Conservation (phyloP, 106 monocot species). For the Iris macrosiphon region DNA sequence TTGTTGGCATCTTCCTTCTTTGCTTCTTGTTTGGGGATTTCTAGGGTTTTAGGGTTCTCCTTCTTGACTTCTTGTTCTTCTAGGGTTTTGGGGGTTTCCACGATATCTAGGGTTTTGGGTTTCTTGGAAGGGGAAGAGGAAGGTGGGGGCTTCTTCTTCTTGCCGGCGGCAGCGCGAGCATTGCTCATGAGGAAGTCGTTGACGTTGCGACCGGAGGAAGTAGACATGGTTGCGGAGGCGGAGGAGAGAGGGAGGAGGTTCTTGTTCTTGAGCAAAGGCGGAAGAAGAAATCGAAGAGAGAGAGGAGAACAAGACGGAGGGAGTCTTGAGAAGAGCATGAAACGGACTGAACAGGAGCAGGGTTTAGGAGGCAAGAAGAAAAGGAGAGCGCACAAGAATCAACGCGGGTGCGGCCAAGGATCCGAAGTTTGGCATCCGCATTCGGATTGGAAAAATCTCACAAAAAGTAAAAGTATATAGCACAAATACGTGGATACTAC, state of each 20-base stretch:
- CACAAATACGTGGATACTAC: no score
- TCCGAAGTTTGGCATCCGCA: no score
- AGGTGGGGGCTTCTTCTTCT: slow-evolving; percentile 17
- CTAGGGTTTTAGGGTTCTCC: slow-evolving; percentile 39
- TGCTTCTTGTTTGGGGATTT: not conserved
- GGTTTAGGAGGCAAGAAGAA: not conserved
- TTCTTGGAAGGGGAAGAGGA: not conserved
- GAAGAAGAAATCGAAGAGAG: not conserved
- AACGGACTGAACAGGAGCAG: not conserved
- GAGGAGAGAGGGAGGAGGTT: not conserved
- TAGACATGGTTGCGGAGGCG: slow-evolving; percentile 23
- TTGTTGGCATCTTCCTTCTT: no score
- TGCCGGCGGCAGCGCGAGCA: slow-evolving; percentile 65
- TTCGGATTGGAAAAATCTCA: no score
- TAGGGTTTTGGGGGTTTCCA: slow-evolving; percentile 7
- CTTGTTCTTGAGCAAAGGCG: no score
- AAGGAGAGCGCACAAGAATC: no score
- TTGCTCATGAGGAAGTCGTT: slow-evolving; percentile 79
- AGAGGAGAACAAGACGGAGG: not conserved
- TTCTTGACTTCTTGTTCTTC: slow-evolving; percentile 18
- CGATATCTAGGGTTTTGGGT: not conserved
- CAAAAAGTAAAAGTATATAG: no score
- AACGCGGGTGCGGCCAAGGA: no score
- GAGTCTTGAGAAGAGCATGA: slow-evolving; percentile 4
- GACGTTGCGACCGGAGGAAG: slow-evolving; percentile 34